Conservation (phyloP, 495 filamentous ascomycete genomes). For the Aspergillus diversus region DNA sequence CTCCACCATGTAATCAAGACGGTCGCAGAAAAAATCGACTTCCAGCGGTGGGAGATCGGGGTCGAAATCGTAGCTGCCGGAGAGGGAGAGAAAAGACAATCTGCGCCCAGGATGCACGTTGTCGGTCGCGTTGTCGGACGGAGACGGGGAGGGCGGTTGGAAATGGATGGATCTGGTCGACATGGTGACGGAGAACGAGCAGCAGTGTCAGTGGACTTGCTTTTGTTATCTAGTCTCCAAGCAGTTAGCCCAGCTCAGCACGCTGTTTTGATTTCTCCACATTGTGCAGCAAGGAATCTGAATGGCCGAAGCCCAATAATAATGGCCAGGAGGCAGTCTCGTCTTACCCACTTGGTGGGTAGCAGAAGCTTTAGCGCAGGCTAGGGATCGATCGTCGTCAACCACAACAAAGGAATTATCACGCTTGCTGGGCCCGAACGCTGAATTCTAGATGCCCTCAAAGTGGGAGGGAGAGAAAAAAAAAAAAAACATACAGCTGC, state of each 20-base stretch:
- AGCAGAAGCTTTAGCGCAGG: slow-evolving; percentile 16
- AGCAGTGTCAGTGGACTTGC: slow-evolving; percentile 11
- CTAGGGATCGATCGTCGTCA: slow-evolving; percentile 7
- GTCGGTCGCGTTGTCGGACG: slow-evolving; percentile 26
- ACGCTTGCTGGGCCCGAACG: not conserved
- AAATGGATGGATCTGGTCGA: slow-evolving; percentile 37
- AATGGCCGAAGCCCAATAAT: slow-evolving; percentile 10
- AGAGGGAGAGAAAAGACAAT: slow-evolving; percentile 32
- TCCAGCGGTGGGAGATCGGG: slow-evolving; percentile 41
- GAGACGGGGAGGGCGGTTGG: slow-evolving; percentile 21
- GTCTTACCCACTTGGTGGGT: slow-evolving; percentile 25
- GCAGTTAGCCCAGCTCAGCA: slow-evolving; percentile 14
- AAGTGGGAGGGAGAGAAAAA: too few species aligned
- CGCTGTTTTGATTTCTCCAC: slow-evolving; percentile 43
- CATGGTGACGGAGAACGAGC: slow-evolving; percentile 38
- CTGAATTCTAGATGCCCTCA: too few species aligned
- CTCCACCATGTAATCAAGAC: slow-evolving; percentile 40
- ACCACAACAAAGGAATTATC: not conserved
- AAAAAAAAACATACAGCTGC: too few species aligned
- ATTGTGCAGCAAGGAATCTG: slow-evolving; percentile 13
- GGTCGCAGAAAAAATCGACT: slow-evolving; percentile 39
- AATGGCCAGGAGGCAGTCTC: slow-evolving; percentile 2
- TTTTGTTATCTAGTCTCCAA: slow-evolving; percentile 18
- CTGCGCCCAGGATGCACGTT: slow-evolving; percentile 31
- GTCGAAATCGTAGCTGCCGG: slow-evolving; percentile 41